Conservation (phyloP, 139 green algal species). For the Volvox africanus region DNA sequence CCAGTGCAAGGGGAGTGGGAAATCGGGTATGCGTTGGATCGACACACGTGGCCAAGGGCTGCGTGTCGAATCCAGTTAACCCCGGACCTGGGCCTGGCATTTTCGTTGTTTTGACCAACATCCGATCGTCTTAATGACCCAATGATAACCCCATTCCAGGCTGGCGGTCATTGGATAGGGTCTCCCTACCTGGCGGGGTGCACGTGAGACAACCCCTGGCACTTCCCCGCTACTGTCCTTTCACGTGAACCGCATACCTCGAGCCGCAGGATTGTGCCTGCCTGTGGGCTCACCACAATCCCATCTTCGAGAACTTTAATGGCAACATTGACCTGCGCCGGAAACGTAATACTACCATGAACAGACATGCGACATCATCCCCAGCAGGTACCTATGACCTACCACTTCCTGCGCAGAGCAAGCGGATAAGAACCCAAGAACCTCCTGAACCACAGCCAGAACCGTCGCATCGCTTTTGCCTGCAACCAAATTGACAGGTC, state of each 20-base stretch:
- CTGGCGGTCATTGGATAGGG: background rate
- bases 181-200: background rate
- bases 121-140: no score
- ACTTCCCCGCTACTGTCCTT: background rate
- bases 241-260: slow-evolving; percentile 28
- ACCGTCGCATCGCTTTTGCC: slow-evolving; percentile 29
- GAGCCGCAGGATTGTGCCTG: slow-evolving; percentile 29
- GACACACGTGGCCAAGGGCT: no score
- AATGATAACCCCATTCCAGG: no score
- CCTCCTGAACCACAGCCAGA: slow-evolving; percentile 30
- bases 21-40: no score
- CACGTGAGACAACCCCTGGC: background rate
- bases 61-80: no score
- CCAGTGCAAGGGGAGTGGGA: no score
- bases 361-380: background rate
- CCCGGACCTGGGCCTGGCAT: no score
- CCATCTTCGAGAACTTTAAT: slow-evolving; percentile 44
- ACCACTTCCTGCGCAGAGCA: slow-evolving; percentile 17
- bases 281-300: slow-evolving; percentile 33
- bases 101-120: no score
- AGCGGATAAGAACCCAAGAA: background rate
- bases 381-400: background rate
- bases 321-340: background rate
- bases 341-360: background rate
- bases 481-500: background rate